Percentiles rank a stretch among this genome's conserved stretches.
phyloP scores from a whole-genome alignment of 2,329 filamentous ascomycete species.

The Ceratocystis alfenasii region DNA sequence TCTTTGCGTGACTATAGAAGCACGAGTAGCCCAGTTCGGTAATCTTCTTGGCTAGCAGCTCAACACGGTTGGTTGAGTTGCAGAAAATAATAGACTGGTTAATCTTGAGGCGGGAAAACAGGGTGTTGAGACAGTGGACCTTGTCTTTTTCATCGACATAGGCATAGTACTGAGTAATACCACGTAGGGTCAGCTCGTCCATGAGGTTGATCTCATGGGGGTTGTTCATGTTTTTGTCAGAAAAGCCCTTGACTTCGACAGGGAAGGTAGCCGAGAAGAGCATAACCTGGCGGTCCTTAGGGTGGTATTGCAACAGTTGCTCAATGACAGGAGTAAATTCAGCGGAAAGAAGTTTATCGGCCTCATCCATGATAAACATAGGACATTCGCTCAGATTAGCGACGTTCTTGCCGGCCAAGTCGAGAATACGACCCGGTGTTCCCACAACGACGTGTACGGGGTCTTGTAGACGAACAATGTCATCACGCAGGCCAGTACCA shows the following conservation, averaged over 20 bases:
- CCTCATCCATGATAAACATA: slow-evolving; percentile 99
- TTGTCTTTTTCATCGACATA: slow-evolving; percentile 99
- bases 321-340: slow-evolving; percentile 98
- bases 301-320: slow-evolving; percentile 86
- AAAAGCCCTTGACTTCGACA: slow-evolving; percentile 93
- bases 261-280: slow-evolving; percentile 98
- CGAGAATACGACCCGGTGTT: slow-evolving; percentile 89
- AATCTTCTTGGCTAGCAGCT: slow-evolving; percentile 96
- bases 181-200: slow-evolving; percentile 94
- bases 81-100: slow-evolving; percentile 99
- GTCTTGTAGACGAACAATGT: slow-evolving; percentile 89
- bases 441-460: slow-evolving; percentile 95
- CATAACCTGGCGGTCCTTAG: slow-evolving; percentile 97
- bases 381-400: slow-evolving; percentile 92
- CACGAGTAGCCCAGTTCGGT: slow-evolving; percentile 98
- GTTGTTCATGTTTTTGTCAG: slow-evolving; percentile 91
- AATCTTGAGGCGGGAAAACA: slow-evolving; percentile 98
- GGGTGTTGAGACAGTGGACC: slow-evolving; percentile 95
- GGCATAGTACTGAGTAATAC: slow-evolving; percentile 98
- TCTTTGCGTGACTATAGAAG: slow-evolving; percentile 97
- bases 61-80: slow-evolving; percentile 97
- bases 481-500: slow-evolving; percentile 86
- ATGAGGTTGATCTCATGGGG: slow-evolving; percentile 99
- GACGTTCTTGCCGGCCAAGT: slow-evolving; percentile 90
- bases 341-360: slow-evolving; percentile 89